phyloP scores from a whole-genome alignment of 148 eudicot species.

The Pharnaceum exiguum region DNA sequence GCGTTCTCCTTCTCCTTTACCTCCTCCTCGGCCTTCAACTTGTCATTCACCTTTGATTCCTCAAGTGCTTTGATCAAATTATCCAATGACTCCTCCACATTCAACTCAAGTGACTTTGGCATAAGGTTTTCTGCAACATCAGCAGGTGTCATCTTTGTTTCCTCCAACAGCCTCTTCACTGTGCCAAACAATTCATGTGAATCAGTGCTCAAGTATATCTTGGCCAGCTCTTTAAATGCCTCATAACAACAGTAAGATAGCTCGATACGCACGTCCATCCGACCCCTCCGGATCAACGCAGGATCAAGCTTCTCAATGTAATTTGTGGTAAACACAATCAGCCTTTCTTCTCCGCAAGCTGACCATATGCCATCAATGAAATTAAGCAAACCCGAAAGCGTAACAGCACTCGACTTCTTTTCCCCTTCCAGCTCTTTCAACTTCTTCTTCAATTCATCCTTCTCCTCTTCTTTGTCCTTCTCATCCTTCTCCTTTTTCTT shows the following conservation, averaged over 20 bases:
- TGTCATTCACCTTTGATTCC: background rate
- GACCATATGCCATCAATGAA: too few species aligned
- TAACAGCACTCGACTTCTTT: background rate
- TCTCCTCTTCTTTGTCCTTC: background rate
- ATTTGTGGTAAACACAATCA: slow-evolving; percentile 12
- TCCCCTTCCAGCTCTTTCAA: background rate
- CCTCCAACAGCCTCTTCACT: background rate
- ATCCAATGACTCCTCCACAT: background rate
- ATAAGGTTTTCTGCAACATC: background rate
- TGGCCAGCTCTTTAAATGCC: slow-evolving; percentile 10
- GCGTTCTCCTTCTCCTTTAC: background rate
- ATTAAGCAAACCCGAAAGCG: too few species aligned
- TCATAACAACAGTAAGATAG: slow-evolving; percentile 10
- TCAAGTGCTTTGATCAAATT: background rate
- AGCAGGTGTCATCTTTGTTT: background rate
- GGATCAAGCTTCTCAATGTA: slow-evolving; percentile 12
- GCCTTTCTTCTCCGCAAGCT: slow-evolving; percentile 14
- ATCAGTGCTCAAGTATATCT: slow-evolving; percentile 4
- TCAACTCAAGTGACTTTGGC: background rate
- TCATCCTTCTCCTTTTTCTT: background rate
- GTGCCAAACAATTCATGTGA: slow-evolving; percentile 2
- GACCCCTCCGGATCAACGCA: slow-evolving; percentile 14
- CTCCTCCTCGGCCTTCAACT: background rate
- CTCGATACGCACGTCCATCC: slow-evolving; percentile 15
- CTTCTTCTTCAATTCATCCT: background rate